Base-by-base conservation (phyloP, 2,329 filamentous ascomycete species). In the Venturia effusa region DNA sequence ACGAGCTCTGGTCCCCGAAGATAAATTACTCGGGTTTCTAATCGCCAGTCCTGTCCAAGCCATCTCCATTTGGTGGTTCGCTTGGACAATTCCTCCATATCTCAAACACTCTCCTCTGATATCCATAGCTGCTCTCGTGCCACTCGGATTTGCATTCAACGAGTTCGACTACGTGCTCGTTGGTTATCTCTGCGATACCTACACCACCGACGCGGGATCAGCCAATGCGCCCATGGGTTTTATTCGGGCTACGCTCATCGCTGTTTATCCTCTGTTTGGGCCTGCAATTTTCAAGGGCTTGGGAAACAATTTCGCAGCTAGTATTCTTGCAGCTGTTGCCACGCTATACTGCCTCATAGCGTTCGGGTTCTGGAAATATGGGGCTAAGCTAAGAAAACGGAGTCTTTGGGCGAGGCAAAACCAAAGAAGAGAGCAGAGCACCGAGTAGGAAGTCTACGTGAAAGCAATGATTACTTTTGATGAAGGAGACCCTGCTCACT, bases 81-180 rank as follows among this genome's bases (percentile, higher is more conserved):
- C 61, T 27, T 62, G 61, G 61, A 48, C 61, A 27, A 54, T 62
- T 22, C 40, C 61, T 24, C 61, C 61, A 30, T n/a, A 22, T 22
- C 7, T 27, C 27, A 27, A 17, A 5, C 27, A 27, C n/a, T 32
- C 39, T 22, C 41, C 39, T 6, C 15, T 30, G 22, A 10, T 54
- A 27, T 62, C 61, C 17, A 48, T 54, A 54, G n/a, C 41, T 22
- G 43, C 39, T 22, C n/a, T 62, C 13, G 24, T 62, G 4, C 41
- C 41, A 22, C 22, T 62, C 27, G 61, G 61, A n/a, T 62, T 62
- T 30, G 61, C 61, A 27, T 27, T 54, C 27, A 62, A 62, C 43
- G 61, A 62, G 41, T 62, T 62, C 17, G 61, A 48, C 24, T 54
- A 62, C 41, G 41, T 54, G 34, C 61, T 62, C 8, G 22, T 32